Base-by-base conservation (phyloP, 1,139 yeast species). In the Debaryomyces fabryi region DNA sequence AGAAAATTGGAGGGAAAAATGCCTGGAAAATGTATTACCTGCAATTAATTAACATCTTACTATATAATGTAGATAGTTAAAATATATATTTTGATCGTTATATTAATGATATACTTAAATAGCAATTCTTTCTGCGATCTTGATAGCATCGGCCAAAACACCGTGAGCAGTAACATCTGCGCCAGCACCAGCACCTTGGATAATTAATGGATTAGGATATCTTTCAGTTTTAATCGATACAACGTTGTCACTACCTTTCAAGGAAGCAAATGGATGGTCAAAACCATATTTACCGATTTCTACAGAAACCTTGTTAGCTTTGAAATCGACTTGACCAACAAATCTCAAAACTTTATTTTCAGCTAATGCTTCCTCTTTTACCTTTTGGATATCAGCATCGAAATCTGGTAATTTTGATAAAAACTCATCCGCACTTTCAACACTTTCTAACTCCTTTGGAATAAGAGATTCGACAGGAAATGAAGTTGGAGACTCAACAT, bases 131-230 rank as follows among this genome's bases (percentile, higher is more conserved):
- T 92, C 92, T 39, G 96, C 96, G 58, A 89, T 84, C 76, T 88
- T 92, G 65, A 95, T 81, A 30, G 89, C 85, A 67, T 93, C 99
- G 46, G 96, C 96, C 60, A 93, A 79, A 44, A 95, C 97, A 69
- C 99, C 99, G 68, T 95, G 96, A 52, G 99, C 99, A 48, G 99
- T 93, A 47, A 93, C 98, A 38, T 86, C 98, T 51, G 96, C 97
- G 71, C 99, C 99, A 32, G 99, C 99, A 69, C 97, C 99, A 38
- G 99, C 99, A 70, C 99, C 99, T 78, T 93, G 99, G 58, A 93
- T 81, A 56, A 93, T 87, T 68, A 93, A 79, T 49, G 99, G 99
- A 69, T 89, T 90, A 42, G 88, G 82, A 71, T 93, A 93, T 74
- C 99, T 88, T 60, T 88, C 84, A 32, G 97, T 86, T 67, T 85